A percentile compares a stretch with the other conserved stretches of the same genome.
Conservation (phyloP, 176 grass and related monocot species). For the Neostapfia colusana region DNA sequence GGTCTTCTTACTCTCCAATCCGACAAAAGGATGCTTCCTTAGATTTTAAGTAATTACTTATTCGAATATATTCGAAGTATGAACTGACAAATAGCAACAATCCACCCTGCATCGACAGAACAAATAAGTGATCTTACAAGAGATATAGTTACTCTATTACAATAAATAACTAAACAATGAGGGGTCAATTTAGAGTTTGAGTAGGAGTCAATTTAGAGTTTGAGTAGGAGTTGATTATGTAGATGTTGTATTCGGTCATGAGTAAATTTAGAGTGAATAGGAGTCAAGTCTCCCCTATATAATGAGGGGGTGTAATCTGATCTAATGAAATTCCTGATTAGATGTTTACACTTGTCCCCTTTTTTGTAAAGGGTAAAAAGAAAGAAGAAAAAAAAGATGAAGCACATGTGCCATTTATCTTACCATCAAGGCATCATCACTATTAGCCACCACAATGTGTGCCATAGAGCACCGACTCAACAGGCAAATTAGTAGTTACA, state of each 20-base stretch:
- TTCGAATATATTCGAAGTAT: conserved; percentile 82
- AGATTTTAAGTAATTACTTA: conserved; percentile 76
- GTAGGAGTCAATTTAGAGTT: too few relatives aligned
- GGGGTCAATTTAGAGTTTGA: neutral
- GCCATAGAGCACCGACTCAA: neutral
- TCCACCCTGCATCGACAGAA: conserved; percentile 62
- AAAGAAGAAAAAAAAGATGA: neutral
- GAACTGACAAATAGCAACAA: conserved; percentile 83
- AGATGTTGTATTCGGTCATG: too few relatives aligned
- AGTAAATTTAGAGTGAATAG: too few relatives aligned
- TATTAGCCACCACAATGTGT: neutral
- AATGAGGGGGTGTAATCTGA: too few relatives aligned
- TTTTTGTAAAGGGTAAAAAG: neutral
- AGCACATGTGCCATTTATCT: neutral
- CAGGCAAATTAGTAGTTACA: neutral
- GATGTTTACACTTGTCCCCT: neutral
- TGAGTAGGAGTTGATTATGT: too few relatives aligned
- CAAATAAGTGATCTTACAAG: conserved; percentile 31
- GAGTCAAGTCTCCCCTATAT: too few relatives aligned
- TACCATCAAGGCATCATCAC: neutral
- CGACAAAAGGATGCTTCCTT: conserved; percentile 87
- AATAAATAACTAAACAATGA: conserved; percentile 1
- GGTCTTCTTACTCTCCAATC: conserved; percentile 80
- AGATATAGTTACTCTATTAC: conserved; percentile 22
- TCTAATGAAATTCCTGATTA: neutral